Base-by-base conservation (phyloP, 768 basidiomycete species). In the Russula lepida region DNA sequence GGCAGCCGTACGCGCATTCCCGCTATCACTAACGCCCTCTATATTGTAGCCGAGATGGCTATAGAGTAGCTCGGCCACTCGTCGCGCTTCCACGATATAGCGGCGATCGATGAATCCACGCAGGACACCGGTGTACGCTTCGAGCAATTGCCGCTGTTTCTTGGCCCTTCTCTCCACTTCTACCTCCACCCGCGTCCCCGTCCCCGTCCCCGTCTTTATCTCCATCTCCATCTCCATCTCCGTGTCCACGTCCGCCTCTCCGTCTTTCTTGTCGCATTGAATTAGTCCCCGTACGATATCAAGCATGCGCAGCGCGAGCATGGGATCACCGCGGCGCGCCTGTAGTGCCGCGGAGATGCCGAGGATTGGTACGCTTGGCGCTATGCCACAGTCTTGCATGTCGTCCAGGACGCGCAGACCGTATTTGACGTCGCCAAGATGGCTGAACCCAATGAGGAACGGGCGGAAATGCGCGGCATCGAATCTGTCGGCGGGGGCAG, bases 261-360 rank as follows among this genome's bases (percentile, higher is more conserved):
- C 19, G 19, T n/a, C 17, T 7, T 15, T n/a, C n/a, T n/a, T 47
- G 1, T 13, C 9, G 23, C 12, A 30, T 8, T 52, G 51, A n/a
- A 37, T 25, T 4, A 41, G 28, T 11, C 23, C 50, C 2, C 27
- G 28, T 15, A 44, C 6, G 15, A 49, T 4, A n/a, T 32, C 57
- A 9, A 86, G 69, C 33, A 86, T 70, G 25, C 68, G 56, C 25
- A 80, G 67, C 9, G 79, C 77, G 9, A 70, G 66, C 1, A 9
- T 15, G 0, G 71, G 65, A 39, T 79, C 72, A 1, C 77, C 79
- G 17, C 58, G 54, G 17, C 72, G 69, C 15, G 81, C 80, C 64
- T 78, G 84, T 12, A 70, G 71, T 2, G 78, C 75, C 0, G 78
- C 79, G 33, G 83, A 67, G 32, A 79, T 75, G n/a, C 80, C 79